These are phyloP conservation scores for Sugiyamaella floridensis DNA, from an alignment of 805 yeast genomes.

Conservation along the genomic window DNA sequence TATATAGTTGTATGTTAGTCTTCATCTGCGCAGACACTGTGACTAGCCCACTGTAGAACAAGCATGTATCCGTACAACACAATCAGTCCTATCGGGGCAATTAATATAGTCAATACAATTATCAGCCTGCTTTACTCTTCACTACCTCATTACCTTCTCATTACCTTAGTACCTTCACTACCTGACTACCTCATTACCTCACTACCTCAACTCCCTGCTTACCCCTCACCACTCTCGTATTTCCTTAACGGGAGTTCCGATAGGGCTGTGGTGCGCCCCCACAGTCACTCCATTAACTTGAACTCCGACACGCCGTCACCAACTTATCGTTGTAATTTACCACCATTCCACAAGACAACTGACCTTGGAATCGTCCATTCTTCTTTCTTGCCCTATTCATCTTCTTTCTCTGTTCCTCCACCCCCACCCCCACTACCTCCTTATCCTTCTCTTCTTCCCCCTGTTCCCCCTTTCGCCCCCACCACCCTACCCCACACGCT, in stretches of 20 bases:
- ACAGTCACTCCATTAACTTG: background rate
- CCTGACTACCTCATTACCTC: background rate
- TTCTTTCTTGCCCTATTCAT: background rate
- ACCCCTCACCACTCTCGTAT: background rate
- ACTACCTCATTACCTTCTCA: no score
- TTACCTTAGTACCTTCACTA: background rate
- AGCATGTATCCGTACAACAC: no score
- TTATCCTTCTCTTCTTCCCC: background rate
- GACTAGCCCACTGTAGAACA: no score
- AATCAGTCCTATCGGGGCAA: no score
- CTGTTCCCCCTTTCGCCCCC: background rate
- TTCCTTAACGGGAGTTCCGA: background rate
- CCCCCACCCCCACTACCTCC: background rate
- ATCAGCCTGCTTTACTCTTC: background rate
- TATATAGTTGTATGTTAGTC: no score
- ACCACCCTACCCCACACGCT: background rate
- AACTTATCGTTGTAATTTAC: background rate
- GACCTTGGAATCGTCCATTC: background rate
- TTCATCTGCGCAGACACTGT: no score
- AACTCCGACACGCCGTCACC: background rate
- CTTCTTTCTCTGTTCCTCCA: background rate
- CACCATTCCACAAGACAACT: background rate
- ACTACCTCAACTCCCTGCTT: background rate
- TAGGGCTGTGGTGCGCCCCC: background rate
- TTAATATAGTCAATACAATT: no score